Evolutionary conservation across 2,329 filamentous ascomycete genomes (phyloP), one percentile per base, ranked within the genome.

Genomic region (Teratosphaeria epicoccoides): DNA sequence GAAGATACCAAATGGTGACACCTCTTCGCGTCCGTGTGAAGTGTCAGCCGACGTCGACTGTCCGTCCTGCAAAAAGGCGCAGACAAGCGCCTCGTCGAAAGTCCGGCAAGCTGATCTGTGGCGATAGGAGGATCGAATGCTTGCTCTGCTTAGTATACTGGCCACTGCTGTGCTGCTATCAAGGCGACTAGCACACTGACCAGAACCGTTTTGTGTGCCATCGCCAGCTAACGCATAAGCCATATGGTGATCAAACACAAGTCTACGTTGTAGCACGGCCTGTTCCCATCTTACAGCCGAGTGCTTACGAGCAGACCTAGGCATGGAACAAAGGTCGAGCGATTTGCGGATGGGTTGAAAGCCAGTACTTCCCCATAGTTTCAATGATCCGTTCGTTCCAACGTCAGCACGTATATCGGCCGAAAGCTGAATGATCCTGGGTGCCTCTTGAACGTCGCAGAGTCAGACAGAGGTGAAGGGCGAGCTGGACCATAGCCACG

Each of bases 121-220:
- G 6, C 22, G 22, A 24, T 17, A 47, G 46, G 10, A 26, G 28
- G 46, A 47, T 47, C 17, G n/a, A 22, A 20, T 29, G 24, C 46
- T 20, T 47, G 46, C 24, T 47, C 12, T 47, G 46, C 26, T 24
- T 47, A 4, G 46, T 47, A 14, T 47, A 24, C 25, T 47, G 46
- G 24, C 24, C 46, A 7, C 11, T 47, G 24, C 17, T 47, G 9
- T 29, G 24, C 20, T 47, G 46, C 26, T 47, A 29, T 20, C 20
- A 26, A 4, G 20, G 24, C 11, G 46, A 47, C 46, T n/a, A 47
- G 24, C 24, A 47, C 12, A 47, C 26, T 11, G 29, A 26, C 20
- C 46, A 47, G 20, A 11, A 17, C 22, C 29, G 46, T 11, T 26
- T 14, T 40, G 33, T 40, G n/a, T 40, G 33, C 33, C 17, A 40